Conservation (phyloP, 495 filamentous ascomycete species). For the Paragyromitra xinjiangensis region DNA sequence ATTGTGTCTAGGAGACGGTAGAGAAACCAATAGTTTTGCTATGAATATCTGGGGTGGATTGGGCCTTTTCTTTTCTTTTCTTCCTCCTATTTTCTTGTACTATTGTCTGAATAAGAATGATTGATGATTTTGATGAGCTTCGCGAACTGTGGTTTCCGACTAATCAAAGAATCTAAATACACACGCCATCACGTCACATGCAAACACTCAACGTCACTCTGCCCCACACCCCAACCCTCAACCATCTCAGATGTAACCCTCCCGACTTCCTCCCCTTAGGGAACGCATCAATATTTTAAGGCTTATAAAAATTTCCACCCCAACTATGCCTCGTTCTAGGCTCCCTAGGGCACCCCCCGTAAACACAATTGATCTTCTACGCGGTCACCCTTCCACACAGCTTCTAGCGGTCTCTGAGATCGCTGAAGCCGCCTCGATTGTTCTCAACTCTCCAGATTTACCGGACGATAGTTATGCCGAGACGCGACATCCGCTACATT, state of each 20-base stretch:
- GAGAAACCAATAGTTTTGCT: too few species aligned
- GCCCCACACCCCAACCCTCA: conserved; percentile 2
- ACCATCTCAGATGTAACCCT: conserved; percentile 5
- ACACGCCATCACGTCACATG: conserved; percentile 7
- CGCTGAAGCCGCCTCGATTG: conserved; percentile 63
- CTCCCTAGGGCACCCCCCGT: conserved; percentile 4
- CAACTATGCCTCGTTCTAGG: background rate
- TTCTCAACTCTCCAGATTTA: conserved; percentile 68
- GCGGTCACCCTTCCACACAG: conserved; percentile 55
- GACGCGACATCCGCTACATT: conserved; percentile 64
- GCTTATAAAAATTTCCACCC: conserved; percentile 27
- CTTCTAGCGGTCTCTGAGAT: conserved; percentile 74
- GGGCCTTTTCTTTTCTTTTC: too few species aligned
- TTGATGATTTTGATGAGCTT: background rate
- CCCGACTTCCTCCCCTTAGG: too few species aligned
- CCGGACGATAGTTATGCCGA: conserved; percentile 58
- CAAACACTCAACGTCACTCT: background rate
- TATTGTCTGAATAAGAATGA: conserved; percentile 18
- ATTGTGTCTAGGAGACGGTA: background rate
- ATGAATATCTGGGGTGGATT: too few species aligned
- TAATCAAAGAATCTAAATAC: background rate
- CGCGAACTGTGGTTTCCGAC: background rate
- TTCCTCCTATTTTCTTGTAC: background rate
- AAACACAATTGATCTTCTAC: conserved; percentile 52
- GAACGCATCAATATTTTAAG: background rate